These are phyloP conservation scores for Pseudocercospora eumusae DNA, from an alignment of 2,329 filamentous ascomycete genomes.

Conservation along the genomic window DNA sequence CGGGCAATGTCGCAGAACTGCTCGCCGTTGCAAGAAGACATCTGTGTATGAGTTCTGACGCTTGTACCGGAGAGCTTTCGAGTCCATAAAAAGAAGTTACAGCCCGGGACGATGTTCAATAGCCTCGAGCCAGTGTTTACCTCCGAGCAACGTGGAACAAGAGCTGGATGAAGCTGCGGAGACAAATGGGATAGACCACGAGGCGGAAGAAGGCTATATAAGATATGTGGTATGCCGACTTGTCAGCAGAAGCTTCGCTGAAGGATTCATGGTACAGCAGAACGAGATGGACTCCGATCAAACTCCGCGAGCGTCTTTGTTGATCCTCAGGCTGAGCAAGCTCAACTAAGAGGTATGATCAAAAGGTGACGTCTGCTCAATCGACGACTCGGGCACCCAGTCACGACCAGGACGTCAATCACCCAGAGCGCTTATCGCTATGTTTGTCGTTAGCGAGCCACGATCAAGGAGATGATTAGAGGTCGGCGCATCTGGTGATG, in stretches of 20 bases:
- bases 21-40: not conserved
- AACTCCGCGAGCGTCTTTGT: not conserved
- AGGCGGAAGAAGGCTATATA: not conserved
- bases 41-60: not conserved
- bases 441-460: not conserved
- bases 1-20: not conserved
- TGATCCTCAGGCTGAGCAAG: not conserved
- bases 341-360: not conserved
- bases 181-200: not conserved
- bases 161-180: not conserved
- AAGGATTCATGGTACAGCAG: not conserved
- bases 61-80: not conserved
- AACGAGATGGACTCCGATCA: not conserved
- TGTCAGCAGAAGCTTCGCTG: not conserved
- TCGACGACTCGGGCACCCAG: not conserved
- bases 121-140: not conserved
- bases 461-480: not conserved
- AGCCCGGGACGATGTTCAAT: not conserved
- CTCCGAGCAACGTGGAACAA: not conserved
- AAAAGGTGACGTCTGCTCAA: not conserved
- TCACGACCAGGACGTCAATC: not conserved
- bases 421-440: not conserved
- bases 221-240: constrained; percentile 2
- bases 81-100: not conserved
- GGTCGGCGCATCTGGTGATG: not conserved